These are phyloP conservation scores for Helotiales sp. DNA, from an alignment of 2,329 filamentous ascomycete genomes.

Conservation along the genomic window DNA sequence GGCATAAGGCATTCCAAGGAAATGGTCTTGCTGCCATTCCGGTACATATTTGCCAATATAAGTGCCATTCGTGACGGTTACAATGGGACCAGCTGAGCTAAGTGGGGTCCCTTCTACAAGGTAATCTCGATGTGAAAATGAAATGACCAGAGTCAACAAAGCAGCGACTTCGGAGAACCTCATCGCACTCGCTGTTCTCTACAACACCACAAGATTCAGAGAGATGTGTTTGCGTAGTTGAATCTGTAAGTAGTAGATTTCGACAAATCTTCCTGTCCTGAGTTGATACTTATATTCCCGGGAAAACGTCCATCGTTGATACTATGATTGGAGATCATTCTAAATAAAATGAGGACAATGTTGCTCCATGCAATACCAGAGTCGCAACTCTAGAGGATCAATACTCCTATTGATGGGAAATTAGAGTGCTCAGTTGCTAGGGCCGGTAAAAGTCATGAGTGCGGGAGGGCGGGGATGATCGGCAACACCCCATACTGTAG, in stretches of 20 bases:
- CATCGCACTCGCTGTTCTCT: background rate
- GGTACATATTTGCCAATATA: conserved; percentile 26
- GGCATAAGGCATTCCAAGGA: conserved; percentile 50
- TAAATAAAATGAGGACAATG: too few species aligned
- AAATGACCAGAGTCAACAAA: background rate
- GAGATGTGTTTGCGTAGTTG: background rate
- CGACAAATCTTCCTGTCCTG: background rate
- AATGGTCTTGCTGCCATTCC: conserved; percentile 38
- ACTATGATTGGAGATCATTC: background rate
- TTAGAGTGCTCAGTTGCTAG: background rate
- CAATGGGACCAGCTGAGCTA: conserved; percentile 17
- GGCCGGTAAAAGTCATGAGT: background rate
- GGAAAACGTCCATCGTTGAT: background rate
- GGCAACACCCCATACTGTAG: background rate
- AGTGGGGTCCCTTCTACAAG: background rate
- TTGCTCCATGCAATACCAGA: too few species aligned
- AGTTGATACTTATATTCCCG: background rate
- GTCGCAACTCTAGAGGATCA: too few species aligned
- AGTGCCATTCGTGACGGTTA: conserved; percentile 27
- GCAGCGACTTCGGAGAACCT: background rate
- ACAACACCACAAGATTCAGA: background rate
- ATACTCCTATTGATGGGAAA: background rate
- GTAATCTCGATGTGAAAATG: background rate
- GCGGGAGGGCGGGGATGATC: background rate
- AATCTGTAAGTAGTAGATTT: background rate